Evolutionary conservation across 2,329 filamentous ascomycete genomes (phyloP).

Genomic region (Berkeleyomyces basicola): DNA sequence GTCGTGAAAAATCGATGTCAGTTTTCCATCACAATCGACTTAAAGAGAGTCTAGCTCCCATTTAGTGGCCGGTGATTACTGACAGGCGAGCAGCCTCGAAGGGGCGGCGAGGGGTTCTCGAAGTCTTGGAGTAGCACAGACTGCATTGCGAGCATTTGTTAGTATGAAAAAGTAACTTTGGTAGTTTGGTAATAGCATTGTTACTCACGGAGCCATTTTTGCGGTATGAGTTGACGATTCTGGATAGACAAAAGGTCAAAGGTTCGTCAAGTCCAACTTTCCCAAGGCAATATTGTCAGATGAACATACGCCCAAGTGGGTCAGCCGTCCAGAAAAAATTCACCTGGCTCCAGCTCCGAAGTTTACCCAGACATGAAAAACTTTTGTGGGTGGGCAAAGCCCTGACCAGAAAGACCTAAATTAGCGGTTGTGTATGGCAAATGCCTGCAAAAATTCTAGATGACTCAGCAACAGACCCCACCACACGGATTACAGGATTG

Average conservation of each 20-base stretch:
- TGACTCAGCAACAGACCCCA: conserved; percentile 11
- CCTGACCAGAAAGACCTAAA: conserved; percentile 12
- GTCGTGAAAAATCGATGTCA: conserved; percentile 32
- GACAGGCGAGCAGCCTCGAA: conserved; percentile 99
- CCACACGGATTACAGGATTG: conserved; percentile 13
- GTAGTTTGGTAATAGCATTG: background rate
- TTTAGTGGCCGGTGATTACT: conserved; percentile 93
- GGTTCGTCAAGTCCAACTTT: conserved; percentile 12
- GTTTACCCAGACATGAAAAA: conserved; percentile 9
- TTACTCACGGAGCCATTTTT: conserved; percentile 29
- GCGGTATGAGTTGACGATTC: conserved; percentile 18
- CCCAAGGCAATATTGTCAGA: conserved; percentile 4
- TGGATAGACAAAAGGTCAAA: conserved; percentile 13
- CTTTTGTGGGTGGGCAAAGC: conserved; percentile 13
- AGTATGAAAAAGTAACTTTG: conserved; percentile 10
- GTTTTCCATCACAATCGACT: conserved; percentile 67
- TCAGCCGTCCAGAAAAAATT: background rate
- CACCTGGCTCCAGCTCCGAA: conserved; percentile 7
- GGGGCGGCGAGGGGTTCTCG: conserved; percentile 93
- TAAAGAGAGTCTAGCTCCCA: conserved; percentile 94
- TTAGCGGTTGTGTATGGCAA: background rate
- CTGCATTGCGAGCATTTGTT: conserved; percentile 14
- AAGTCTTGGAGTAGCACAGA: conserved; percentile 85
- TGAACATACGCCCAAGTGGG: background rate
- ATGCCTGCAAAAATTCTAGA: background rate